Conservation (phyloP, 768 basidiomycete genomes). For the Phlegmacium glaucopus region DNA sequence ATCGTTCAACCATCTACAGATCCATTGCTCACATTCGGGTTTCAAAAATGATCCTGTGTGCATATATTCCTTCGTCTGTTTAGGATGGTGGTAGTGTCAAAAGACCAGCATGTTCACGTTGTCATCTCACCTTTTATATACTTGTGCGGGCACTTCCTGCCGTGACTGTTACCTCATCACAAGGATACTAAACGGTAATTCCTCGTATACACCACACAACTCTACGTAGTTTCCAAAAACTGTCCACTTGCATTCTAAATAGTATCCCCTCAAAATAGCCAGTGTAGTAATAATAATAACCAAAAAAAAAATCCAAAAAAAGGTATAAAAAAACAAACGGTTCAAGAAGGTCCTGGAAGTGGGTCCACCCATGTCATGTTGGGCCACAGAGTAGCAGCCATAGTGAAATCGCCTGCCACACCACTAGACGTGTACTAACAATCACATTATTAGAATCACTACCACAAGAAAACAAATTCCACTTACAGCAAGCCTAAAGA, state of each 20-base stretch:
- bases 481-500: conserved; percentile 78
- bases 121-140: no score
- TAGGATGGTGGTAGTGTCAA: not conserved
- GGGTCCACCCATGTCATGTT: conserved; percentile 85
- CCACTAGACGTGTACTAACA: conserved; percentile 46
- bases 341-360: conserved; percentile 58
- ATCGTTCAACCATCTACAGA: not conserved
- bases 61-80: not conserved
- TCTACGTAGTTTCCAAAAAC: no score
- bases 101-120: no score
- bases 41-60: not conserved
- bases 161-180: no score
- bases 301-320: not conserved
- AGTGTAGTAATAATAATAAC: not conserved
- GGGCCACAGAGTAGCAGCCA: conserved; percentile 68
- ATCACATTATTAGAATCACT: conserved; percentile 1
- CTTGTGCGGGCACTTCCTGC: no score
- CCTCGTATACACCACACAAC: no score
- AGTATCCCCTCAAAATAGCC: not conserved
- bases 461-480: not conserved
- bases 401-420: conserved; percentile 72
- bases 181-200: no score
- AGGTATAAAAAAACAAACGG: not conserved
- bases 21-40: not conserved
- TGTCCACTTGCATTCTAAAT: not conserved